phyloP scores from a whole-genome alignment of 805 yeast genomes.

The Lachancea sp. region DNA sequence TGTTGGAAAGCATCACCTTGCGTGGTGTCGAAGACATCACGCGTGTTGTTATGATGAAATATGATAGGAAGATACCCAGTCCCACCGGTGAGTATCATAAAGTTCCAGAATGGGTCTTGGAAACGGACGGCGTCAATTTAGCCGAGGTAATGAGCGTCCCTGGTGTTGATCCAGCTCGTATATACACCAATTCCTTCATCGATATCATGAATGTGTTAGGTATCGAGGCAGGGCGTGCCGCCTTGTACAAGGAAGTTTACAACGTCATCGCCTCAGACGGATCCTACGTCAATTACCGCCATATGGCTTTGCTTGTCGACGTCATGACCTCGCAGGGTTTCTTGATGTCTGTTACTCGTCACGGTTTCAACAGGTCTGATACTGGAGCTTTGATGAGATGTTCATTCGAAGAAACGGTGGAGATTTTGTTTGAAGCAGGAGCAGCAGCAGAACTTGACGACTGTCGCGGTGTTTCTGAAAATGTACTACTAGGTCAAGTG shows the following conservation, averaged over 20 bases:
- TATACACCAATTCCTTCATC: constrained; percentile 94
- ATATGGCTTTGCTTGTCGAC: constrained; percentile 94
- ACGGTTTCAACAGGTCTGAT: constrained; percentile 97
- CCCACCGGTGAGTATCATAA: constrained; percentile 81
- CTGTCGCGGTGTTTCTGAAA: constrained; percentile 97
- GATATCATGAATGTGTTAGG: constrained; percentile 93
- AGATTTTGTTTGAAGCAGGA: constrained; percentile 94
- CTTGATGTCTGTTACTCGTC: constrained; percentile 97
- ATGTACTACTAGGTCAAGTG: constrained; percentile 94
- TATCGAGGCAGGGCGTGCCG: constrained; percentile 96
- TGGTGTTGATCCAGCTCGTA: constrained; percentile 86
- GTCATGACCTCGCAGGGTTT: constrained; percentile 99
- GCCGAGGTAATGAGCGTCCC: constrained; percentile 92
- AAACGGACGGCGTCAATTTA: constrained; percentile 96
- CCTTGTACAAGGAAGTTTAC: constrained; percentile 87
- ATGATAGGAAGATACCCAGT: constrained; percentile 65
- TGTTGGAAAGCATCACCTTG: constrained; percentile 89
- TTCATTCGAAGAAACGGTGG: constrained; percentile 98
- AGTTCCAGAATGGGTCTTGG: constrained; percentile 95
- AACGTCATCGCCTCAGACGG: constrained; percentile 99
- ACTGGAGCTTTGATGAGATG: constrained; percentile 99
- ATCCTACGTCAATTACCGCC: constrained; percentile 97
- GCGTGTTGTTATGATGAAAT: constrained; percentile 76
- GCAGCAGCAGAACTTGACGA: constrained; percentile 97
- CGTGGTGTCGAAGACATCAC: constrained; percentile 94